A percentile compares a stretch with the other conserved stretches of the same genome.
These are phyloP conservation scores for Eucalyptus microcorys DNA, from an alignment of 345 rosid genomes.

Conservation along the genomic window DNA sequence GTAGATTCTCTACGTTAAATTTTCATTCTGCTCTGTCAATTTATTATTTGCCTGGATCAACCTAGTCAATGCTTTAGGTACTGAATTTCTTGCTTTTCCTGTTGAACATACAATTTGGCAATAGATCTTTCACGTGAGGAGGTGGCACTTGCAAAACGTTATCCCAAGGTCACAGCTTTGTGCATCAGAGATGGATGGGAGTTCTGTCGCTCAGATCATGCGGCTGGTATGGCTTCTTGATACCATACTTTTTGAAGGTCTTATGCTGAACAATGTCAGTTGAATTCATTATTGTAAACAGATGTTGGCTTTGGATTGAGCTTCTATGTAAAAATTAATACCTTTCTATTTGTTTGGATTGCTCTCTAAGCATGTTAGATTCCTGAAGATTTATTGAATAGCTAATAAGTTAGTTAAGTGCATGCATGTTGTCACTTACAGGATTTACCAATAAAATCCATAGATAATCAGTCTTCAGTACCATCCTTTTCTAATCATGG, in stretches of 20 bases:
- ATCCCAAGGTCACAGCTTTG: slow-evolving; percentile 73
- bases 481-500: background rate
- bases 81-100: background rate
- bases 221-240: slow-evolving; percentile 47
- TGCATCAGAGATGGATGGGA: slow-evolving; percentile 98
- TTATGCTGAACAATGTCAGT: background rate
- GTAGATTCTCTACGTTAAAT: background rate
- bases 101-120: background rate
- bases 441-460: background rate
- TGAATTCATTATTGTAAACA: background rate
- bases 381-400: background rate
- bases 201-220: slow-evolving; percentile 75
- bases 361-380: background rate
- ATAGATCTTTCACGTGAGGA: slow-evolving; percentile 89
- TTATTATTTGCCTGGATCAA: background rate
- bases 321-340: background rate
- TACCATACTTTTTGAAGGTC: background rate
- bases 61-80: background rate
- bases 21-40: background rate
- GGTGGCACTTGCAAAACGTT: slow-evolving; percentile 67
- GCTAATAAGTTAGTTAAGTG: background rate
- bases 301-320: background rate
- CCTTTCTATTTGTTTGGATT: background rate
- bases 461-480: background rate
- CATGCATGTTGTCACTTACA: background rate